Conservation (phyloP, 1,284 basidiomycete species). For the Filobasidium uniguttulatum region DNA sequence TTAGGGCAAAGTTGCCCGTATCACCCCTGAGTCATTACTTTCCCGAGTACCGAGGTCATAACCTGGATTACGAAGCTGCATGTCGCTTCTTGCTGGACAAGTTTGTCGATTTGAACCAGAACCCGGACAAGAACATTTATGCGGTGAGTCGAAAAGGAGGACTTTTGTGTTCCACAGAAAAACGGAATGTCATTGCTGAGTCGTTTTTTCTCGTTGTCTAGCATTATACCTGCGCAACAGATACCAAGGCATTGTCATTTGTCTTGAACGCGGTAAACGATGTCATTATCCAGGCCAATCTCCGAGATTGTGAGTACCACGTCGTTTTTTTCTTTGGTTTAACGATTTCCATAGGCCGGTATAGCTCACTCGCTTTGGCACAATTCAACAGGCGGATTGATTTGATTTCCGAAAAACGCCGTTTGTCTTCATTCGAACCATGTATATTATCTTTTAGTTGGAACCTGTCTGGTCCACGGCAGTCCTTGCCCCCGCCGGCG, state of each 20-base stretch:
- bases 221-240: constrained; percentile 41
- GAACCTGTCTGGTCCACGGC: too few relatives aligned
- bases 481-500: too few relatives aligned
- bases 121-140: constrained; percentile 45
- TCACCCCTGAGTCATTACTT: constrained; percentile 82
- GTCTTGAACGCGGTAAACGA: constrained; percentile 45
- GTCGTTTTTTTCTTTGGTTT: too few relatives aligned
- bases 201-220: constrained; percentile 4
- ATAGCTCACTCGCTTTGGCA: too few relatives aligned
- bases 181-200: not conserved
- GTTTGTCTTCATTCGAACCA: too few relatives aligned
- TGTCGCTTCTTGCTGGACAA: constrained; percentile 74
- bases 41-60: constrained; percentile 55
- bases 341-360: too few relatives aligned
- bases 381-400: too few relatives aligned
- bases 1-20: constrained; percentile 66
- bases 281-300: constrained; percentile 37
- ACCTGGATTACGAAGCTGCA: constrained; percentile 57
- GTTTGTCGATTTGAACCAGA: constrained; percentile 76
- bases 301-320: constrained; percentile 38
- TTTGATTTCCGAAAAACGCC: too few relatives aligned
- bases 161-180: not conserved
- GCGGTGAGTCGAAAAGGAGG: constrained; percentile 21
- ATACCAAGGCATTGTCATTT: constrained; percentile 43
- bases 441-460: too few relatives aligned